Percentiles rank a stretch among this genome's conserved stretches.
These are phyloP conservation scores for Chytriomyces sp. DNA, from an alignment of 192 early-diverging fungal genomes.

Conservation along the genomic window DNA sequence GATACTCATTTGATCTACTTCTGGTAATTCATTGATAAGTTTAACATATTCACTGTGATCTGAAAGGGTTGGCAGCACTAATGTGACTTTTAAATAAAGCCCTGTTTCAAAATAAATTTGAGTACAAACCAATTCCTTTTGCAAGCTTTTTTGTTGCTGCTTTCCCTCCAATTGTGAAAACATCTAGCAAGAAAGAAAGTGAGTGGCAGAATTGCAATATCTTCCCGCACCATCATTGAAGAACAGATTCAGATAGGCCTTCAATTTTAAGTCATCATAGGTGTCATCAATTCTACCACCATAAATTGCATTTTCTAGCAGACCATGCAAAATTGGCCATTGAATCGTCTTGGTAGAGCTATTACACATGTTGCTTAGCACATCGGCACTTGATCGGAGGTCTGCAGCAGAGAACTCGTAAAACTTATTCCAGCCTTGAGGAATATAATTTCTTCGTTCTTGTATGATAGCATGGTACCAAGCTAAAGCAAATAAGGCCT, in stretches of 20 bases:
- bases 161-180: constrained; percentile 43
- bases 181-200: constrained; percentile 30
- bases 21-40: constrained; percentile 50
- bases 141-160: constrained; percentile 45
- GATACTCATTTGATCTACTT: constrained; percentile 45
- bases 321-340: constrained; percentile 54
- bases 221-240: constrained; percentile 56
- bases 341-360: constrained; percentile 36
- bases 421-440: constrained; percentile 67
- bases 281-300: constrained; percentile 62
- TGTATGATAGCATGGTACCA: constrained; percentile 68
- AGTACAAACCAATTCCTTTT: constrained; percentile 40
- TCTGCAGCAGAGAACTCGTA: constrained; percentile 65
- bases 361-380: constrained; percentile 45
- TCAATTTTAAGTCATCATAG: constrained; percentile 52
- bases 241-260: constrained; percentile 46
- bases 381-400: constrained; percentile 54
- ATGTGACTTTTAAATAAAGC: neutral
- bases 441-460: constrained; percentile 60
- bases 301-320: constrained; percentile 62
- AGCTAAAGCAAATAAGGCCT: constrained; percentile 59
- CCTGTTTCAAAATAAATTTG: neutral
- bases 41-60: constrained; percentile 44
- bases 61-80: constrained; percentile 37
- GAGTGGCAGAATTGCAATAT: neutral